Base-by-base conservation (phyloP, 2,329 filamentous ascomycete genomes). In the Emydomyces testavorans region DNA sequence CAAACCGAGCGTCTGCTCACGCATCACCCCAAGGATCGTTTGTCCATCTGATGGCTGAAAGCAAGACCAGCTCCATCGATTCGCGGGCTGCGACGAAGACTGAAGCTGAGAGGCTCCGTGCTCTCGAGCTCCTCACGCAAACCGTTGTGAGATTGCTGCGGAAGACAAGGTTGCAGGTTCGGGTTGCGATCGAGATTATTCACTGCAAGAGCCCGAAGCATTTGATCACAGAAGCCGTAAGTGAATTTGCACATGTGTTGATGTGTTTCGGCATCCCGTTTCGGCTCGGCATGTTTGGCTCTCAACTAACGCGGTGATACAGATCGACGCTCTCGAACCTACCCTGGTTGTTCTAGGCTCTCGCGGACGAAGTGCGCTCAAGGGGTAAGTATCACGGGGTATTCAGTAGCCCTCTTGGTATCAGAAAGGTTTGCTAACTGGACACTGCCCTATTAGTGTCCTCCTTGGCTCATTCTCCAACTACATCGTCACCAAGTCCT, bases 141-240 rank as follows among this genome's bases (percentile, higher is more conserved):
- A 79, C 83, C 28, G 86, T 94, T 46, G 77, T 92, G n/a, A 84
- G 82, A 55, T 71, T 96, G 38, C 69, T 98, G 51, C 78, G 90
- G 51, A 94, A 94, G 73, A 98, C 92, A 0, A 79, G 85, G 54
- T 72, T 98, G 50, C 90, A 98, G 64, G 89, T 95, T 41, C 80
- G 88, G 50, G 85, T 95, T 40, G 87, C 94, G 43, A 83, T 98
- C 28, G 92, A 98, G 67, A 90, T 96, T 23, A 83, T 98, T 56
- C 92, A 96, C 67, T 96, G 92, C 80, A 96, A 95, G 74, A 95
- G 85, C 60, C 88, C 92, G 3, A 90, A 92, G 65, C 89, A 95
- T 64, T 76, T 96, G 71, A 88, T 98, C 54, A 94, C 88, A 0
- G 92, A 96, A 71, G 88, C 95, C 56, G 76, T 79, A 60, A 65